Conservation (phyloP, 768 basidiomycete species). For the Guyanaporus albipodus region DNA sequence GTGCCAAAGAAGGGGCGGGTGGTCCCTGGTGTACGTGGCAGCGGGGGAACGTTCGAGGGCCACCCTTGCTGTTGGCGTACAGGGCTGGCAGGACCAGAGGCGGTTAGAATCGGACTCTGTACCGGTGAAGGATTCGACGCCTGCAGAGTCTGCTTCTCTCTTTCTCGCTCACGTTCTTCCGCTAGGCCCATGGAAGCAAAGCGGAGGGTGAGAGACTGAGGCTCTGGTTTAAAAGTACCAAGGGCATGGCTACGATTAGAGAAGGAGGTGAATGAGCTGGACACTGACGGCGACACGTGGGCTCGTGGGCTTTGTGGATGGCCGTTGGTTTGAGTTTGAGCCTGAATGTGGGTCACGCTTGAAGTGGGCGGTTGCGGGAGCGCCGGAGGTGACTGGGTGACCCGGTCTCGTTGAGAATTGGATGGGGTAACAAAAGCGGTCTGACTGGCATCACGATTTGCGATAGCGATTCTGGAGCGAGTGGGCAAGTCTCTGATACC, state of each 20-base stretch:
- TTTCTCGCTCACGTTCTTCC: conserved; percentile 20
- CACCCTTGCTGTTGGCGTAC: conserved; percentile 20
- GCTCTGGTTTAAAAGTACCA: conserved; percentile 6
- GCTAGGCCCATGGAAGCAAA: conserved; percentile 28
- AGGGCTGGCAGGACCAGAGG: conserved; percentile 9
- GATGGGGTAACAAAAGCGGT: neutral
- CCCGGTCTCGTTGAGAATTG: conserved; percentile 3
- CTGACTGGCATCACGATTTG: conserved; percentile 10
- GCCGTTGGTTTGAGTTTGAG: neutral
- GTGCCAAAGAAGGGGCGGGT: conserved; percentile 13
- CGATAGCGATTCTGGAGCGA: conserved; percentile 26
- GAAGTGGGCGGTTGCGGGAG: conserved; percentile 22
- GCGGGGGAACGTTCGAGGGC: conserved; percentile 26
- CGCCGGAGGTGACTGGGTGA: conserved; percentile 13
- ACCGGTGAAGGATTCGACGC: neutral
- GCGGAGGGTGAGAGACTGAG: conserved; percentile 32
- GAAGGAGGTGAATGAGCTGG: conserved; percentile 6
- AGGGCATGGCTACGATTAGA: conserved; percentile 3
- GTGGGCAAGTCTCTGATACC: conserved; percentile 43
- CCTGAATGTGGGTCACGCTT: neutral
- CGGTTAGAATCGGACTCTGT: conserved; percentile 15
- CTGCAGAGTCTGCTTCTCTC: conserved; percentile 10
- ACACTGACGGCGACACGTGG: conserved; percentile 6
- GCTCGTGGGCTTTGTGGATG: conserved; percentile 8
- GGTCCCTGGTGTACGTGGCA: conserved; percentile 25